Evolutionary conservation across 306 rosid genomes (phyloP), one percentile per base, ranked within the genome.

Genomic region (Bauhinia variegata): DNA sequence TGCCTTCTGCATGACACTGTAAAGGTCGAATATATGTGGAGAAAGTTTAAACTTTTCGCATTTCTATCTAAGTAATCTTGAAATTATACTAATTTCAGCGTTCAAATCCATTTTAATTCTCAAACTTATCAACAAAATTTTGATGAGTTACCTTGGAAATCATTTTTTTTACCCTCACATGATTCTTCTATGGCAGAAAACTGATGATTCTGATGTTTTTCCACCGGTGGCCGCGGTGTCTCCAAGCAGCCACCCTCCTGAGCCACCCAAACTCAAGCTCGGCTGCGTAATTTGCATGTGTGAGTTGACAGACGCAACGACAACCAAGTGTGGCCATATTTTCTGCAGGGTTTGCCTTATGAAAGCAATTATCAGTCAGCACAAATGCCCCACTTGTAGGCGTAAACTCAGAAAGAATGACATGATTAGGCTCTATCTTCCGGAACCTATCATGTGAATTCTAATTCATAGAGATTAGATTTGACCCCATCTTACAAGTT

Each of bases 261-360:
- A 61, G 16, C 49, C 36, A 55, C 68, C 81, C 3, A 56, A n/a
- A n/a, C n/a, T n/a, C n/a, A n/a, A 75, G 48, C 75, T 83, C 41
- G 72, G 65, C 14, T 83, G 87, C 53, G 66, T 82, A 6, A 79
- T 83, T 32, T 83, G 87, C 71, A 63, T 75, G 47, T 77, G 77
- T 7, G 64, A 71, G 14, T 38, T 83, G 58, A 76, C 51, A 31
- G 84, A 83, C 65, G 87, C 58, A 44, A 83, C 82, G 28, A 75
- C 87, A 11, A 79, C 87, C 0, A 83, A 73, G 60, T 83, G 87
- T 42, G 87, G 87, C 36, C 87, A 83, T 51, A 83, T 83, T 54
- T 83, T 83, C 78, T 83, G 87, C 68, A 83, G 79, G 72, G 60
- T 52, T 57, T 83, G 87, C 67, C 75, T 83, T 18, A 75, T 78